A percentile compares a stretch with the other conserved stretches of the same genome.
phyloP scores from a whole-genome alignment of 106 monocot species.

The Narthecium ossifragum region DNA sequence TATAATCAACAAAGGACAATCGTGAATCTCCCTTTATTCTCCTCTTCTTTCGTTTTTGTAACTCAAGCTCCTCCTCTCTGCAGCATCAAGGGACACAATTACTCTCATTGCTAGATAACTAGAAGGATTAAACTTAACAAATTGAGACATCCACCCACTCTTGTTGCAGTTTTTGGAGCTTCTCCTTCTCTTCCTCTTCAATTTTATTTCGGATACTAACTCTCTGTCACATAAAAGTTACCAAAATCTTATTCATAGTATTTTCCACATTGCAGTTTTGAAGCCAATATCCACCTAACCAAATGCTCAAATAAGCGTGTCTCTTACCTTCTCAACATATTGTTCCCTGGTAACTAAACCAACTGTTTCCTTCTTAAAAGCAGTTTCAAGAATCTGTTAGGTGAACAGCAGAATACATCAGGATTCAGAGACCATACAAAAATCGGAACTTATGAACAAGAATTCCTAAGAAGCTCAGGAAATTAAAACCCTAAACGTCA shows the following conservation, averaged over 20 bases:
- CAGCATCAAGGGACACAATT: not conserved
- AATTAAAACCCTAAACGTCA: not conserved
- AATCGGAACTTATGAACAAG: not conserved
- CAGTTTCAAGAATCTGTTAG: slow-evolving; percentile 92
- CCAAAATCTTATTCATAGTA: not conserved
- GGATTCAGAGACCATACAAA: not conserved
- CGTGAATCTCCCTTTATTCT: slow-evolving; percentile 75
- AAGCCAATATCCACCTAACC: not conserved
- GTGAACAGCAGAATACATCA: not conserved
- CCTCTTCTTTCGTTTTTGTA: slow-evolving; percentile 87
- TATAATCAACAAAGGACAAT: slow-evolving; percentile 80
- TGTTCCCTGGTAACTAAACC: slow-evolving; percentile 96
- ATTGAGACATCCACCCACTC: slow-evolving; percentile 44
- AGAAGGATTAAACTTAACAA: not conserved
- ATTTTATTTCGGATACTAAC: slow-evolving; percentile 94
- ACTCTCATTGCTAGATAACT: no score
- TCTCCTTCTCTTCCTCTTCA: slow-evolving; percentile 99
- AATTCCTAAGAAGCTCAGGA: not conserved
- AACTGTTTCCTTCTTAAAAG: slow-evolving; percentile 99
- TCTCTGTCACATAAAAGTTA: slow-evolving; percentile 41
- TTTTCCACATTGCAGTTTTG: not conserved
- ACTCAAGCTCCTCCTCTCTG: slow-evolving; percentile 89
- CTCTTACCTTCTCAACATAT: slow-evolving; percentile 93
- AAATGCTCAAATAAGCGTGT: not conserved
- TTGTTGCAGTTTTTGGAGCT: slow-evolving; percentile 85